A percentile compares a stretch with the other conserved stretches of the same genome.
phyloP scores from a whole-genome alignment of 805 yeast genomes.

The Metschnikowia santaceciliae region DNA sequence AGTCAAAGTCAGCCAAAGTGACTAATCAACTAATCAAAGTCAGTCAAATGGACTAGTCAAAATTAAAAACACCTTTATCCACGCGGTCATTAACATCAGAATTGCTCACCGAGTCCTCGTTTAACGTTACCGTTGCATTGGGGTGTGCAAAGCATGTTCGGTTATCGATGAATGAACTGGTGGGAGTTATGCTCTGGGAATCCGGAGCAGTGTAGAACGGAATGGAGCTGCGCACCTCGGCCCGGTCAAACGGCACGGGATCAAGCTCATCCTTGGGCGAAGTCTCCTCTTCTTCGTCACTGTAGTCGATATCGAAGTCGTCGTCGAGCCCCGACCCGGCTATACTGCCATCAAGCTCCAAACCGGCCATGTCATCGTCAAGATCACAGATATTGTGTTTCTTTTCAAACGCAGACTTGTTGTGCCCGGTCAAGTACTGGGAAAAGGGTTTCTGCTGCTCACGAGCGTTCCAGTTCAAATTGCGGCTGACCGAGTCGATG shows the following conservation, averaged over 20 bases:
- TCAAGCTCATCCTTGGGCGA: slow-evolving; percentile 5
- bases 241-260: neutral
- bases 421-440: slow-evolving; percentile 55
- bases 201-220: slow-evolving; percentile 30
- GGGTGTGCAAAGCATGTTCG: slow-evolving; percentile 43
- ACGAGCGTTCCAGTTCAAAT: slow-evolving; percentile 90
- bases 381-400: slow-evolving; percentile 12
- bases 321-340: slow-evolving; percentile 16
- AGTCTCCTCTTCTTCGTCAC: slow-evolving; percentile 21
- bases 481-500: slow-evolving; percentile 78
- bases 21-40: too few relatives aligned
- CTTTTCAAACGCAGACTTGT: slow-evolving; percentile 31
- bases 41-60: neutral
- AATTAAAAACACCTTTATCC: slow-evolving; percentile 1
- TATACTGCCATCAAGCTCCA: slow-evolving; percentile 12
- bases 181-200: slow-evolving; percentile 30
- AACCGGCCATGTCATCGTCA: slow-evolving; percentile 10
- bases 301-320: slow-evolving; percentile 35
- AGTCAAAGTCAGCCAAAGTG: too few relatives aligned
- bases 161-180: slow-evolving; percentile 27
- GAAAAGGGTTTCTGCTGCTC: slow-evolving; percentile 82
- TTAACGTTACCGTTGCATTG: slow-evolving; percentile 30
- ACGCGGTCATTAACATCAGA: slow-evolving; percentile 7
- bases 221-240: slow-evolving; percentile 20
- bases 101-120: slow-evolving; percentile 9